phyloP scores from a whole-genome alignment of 208 protist species.

The Leishmania mexicana region DNA sequence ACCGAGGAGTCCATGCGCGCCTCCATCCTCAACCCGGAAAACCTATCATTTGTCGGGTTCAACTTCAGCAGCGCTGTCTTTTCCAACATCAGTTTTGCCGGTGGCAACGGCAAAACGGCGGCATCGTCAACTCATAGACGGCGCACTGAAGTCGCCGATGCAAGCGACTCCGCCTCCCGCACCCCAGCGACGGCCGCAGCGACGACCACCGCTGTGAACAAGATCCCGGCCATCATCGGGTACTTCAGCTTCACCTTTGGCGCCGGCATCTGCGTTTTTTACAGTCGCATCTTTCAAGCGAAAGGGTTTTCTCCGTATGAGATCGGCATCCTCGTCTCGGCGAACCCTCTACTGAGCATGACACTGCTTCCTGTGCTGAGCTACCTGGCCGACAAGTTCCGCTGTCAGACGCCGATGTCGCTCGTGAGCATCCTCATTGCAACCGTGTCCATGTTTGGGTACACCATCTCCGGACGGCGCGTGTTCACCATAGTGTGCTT shows the following conservation, averaged over 20 bases:
- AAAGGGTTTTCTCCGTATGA: constrained; percentile 37
- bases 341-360: constrained; percentile 37
- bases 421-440: constrained; percentile 18
- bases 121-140: not conserved
- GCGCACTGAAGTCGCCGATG: not conserved
- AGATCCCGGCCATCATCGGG: constrained; percentile 25
- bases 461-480: not conserved
- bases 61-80: constrained; percentile 16
- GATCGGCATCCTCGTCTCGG: constrained; percentile 41
- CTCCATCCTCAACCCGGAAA: constrained; percentile 5
- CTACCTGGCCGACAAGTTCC: constrained; percentile 52
- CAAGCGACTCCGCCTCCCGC: not conserved
- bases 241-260: constrained; percentile 59
- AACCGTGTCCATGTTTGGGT: constrained; percentile 17
- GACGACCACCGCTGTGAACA: not conserved
- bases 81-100: constrained; percentile 11
- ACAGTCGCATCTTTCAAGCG: constrained; percentile 40
- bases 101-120: not conserved
- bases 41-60: constrained; percentile 5
- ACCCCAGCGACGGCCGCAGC: not conserved
- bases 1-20: constrained; percentile 4
- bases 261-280: constrained; percentile 35
- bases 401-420: constrained; percentile 40
- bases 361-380: constrained; percentile 47
- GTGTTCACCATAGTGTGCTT: constrained; percentile 21